Evolutionary conservation across 345 rosid species (phyloP).

Genomic region (Fremontodendron californicum): DNA sequence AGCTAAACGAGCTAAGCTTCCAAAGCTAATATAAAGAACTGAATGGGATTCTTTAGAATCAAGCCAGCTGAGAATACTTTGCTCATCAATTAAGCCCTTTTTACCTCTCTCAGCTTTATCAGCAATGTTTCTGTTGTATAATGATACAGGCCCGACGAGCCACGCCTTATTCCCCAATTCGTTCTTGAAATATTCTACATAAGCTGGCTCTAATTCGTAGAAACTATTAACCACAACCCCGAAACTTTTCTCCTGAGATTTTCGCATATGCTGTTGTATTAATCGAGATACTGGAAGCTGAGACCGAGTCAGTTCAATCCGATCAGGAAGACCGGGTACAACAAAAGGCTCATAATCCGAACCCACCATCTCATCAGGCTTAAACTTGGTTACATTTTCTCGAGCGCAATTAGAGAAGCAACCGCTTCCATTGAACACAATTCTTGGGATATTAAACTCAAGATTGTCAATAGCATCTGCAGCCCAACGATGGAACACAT

Average conservation of each 20-base stretch:
- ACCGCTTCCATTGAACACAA: conserved; percentile 37
- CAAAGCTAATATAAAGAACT: conserved; percentile 47
- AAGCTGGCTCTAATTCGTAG: conserved; percentile 43
- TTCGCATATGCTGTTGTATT: background rate
- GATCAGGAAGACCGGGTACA: conserved; percentile 42
- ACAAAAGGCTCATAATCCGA: conserved; percentile 45
- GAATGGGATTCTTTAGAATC: conserved; percentile 42
- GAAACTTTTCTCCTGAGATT: conserved; percentile 17
- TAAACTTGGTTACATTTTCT: conserved; percentile 20
- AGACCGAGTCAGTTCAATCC: conserved; percentile 40
- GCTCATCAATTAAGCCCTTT: conserved; percentile 26
- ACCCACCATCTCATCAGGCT: conserved; percentile 28
- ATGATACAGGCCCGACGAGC: conserved; percentile 49
- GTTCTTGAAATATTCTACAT: conserved; percentile 34
- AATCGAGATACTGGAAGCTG: conserved; percentile 27
- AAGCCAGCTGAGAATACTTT: conserved; percentile 36
- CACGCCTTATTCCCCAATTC: conserved; percentile 38
- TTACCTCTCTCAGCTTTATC: conserved; percentile 45
- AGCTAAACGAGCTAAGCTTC: conserved; percentile 36
- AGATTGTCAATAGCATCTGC: conserved; percentile 21
- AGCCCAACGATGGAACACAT: conserved; percentile 35
- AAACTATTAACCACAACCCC: conserved; percentile 43
- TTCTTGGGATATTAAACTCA: conserved; percentile 28
- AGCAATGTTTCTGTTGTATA: conserved; percentile 28
- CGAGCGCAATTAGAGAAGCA: conserved; percentile 36